Evolutionary conservation across 2,329 filamentous ascomycete species (phyloP).

Genomic region (Aspergillus ruber): DNA sequence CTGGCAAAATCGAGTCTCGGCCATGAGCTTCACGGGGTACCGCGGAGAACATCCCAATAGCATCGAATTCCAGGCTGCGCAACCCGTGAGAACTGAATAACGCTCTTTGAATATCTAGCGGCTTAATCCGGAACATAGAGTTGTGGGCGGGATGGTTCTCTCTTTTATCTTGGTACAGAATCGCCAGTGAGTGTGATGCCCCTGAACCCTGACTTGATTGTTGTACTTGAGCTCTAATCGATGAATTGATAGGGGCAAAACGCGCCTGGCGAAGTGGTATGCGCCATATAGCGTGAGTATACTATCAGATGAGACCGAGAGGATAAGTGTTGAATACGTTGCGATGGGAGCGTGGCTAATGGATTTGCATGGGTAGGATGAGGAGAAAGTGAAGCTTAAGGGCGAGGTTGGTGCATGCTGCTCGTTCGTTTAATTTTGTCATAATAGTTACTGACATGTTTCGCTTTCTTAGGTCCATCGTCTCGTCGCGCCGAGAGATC

Average conservation of each 20-base stretch:
- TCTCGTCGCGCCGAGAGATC: conserved; percentile 92
- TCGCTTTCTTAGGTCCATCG: conserved; percentile 67
- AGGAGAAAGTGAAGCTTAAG: conserved; percentile 98
- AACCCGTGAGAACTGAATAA: conserved; percentile 9
- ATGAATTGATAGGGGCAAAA: conserved; percentile 70
- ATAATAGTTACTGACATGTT: not conserved
- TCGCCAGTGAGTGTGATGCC: conserved; percentile 58
- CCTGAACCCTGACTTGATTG: not conserved
- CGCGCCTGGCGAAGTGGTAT: conserved; percentile 97
- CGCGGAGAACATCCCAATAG: conserved; percentile 17
- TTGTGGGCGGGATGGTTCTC: conserved; percentile 50
- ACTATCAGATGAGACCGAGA: not conserved
- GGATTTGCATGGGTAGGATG: conserved; percentile 54
- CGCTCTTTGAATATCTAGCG: conserved; percentile 9
- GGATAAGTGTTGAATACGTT: not conserved
- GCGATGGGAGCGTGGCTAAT: conserved; percentile 6
- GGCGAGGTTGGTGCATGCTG: conserved; percentile 64
- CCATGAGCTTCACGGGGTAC: conserved; percentile 11
- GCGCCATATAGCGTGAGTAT: conserved; percentile 73
- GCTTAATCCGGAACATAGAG: not conserved
- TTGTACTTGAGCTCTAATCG: conserved; percentile 12
- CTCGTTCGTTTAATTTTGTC: not conserved
- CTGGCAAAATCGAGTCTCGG: conserved; percentile 22
- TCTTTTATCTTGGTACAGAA: conserved; percentile 90
- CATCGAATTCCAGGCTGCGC: conserved; percentile 3